phyloP scores from a whole-genome alignment of 1,284 basidiomycete species.

The Butyriboletus pseudospeciosus region DNA sequence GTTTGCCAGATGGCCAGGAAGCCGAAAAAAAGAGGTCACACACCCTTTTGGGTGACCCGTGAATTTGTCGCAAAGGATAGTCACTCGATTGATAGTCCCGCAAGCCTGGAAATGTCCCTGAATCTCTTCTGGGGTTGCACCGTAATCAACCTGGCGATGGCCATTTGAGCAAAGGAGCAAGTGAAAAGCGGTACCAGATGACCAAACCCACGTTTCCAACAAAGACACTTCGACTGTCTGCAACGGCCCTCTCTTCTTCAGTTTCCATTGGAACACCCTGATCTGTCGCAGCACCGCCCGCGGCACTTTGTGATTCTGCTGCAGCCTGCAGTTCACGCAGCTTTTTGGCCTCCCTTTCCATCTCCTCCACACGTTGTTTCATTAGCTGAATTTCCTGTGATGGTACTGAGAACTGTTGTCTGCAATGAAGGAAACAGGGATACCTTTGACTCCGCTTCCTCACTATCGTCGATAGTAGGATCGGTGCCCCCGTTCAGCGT shows the following conservation, averaged over 20 bases:
- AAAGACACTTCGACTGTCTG: conserved; percentile 89
- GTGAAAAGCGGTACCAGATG: conserved; percentile 4
- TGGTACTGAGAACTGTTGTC: conserved; percentile 5
- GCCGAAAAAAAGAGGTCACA: conserved; percentile 23
- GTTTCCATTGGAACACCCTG: conserved; percentile 57
- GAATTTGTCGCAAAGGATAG: conserved; percentile 99
- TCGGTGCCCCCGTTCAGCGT: conserved; percentile 35
- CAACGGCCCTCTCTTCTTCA: conserved; percentile 71
- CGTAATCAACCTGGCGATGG: conserved; percentile 84
- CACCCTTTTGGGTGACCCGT: conserved; percentile 99
- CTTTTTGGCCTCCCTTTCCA: conserved; percentile 88
- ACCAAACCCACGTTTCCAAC: conserved; percentile 84
- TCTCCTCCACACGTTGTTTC: conserved; percentile 91
- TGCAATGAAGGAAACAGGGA: neutral
- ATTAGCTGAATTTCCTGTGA: conserved; percentile 75
- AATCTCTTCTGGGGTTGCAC: conserved; percentile 96
- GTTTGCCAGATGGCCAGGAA: neutral
- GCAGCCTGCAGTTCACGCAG: conserved; percentile 87
- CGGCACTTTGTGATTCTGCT: conserved; percentile 59
- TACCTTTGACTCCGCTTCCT: conserved; percentile 59
- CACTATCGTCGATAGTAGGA: conserved; percentile 47
- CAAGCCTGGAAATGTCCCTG: conserved; percentile 97
- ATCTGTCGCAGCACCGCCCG: conserved; percentile 39
- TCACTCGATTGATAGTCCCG: conserved; percentile 98
- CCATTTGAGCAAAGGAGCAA: conserved; percentile 7